Evolutionary conservation across 2,329 filamentous ascomycete genomes (phyloP).

Genomic region (Periconia digitata): DNA sequence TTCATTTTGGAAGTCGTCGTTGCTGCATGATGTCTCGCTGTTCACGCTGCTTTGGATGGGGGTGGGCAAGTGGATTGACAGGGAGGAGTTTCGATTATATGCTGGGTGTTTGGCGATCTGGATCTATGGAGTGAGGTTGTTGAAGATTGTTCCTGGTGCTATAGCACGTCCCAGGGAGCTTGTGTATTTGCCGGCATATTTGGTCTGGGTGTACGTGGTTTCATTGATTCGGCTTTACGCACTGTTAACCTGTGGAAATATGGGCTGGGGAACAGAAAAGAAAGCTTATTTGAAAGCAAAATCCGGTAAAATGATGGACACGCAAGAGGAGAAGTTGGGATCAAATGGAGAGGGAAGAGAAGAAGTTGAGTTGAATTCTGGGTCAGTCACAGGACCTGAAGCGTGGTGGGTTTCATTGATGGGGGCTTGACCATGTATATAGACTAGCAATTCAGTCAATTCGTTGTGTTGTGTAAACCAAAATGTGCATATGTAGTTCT

Average conservation of each 20-base stretch:
- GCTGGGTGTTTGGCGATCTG: constrained; percentile 40
- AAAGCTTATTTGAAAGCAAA: too few species aligned
- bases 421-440: too few species aligned
- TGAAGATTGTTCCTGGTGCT: constrained; percentile 61
- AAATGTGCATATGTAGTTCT: too few species aligned
- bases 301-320: too few species aligned
- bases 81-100: constrained; percentile 15
- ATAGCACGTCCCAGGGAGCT: constrained; percentile 55
- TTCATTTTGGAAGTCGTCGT: constrained; percentile 54
- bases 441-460: too few species aligned
- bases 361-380: too few species aligned
- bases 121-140: constrained; percentile 58
- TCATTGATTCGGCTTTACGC: constrained; percentile 61
- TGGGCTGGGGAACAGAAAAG: constrained; percentile 16
- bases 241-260: constrained; percentile 46
- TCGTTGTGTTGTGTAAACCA: too few species aligned
- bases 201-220: constrained; percentile 61
- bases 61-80: constrained; percentile 4
- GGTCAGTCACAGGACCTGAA: too few species aligned
- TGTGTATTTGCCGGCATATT: constrained; percentile 51
- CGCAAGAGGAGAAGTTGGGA: too few species aligned
- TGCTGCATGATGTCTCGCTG: constrained; percentile 54
- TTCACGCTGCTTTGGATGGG: constrained; percentile 30
- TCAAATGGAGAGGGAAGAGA: too few species aligned
- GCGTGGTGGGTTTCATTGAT: too few species aligned